Base-by-base conservation (phyloP, 164 flowering plant genomes). In the Euptelea pleiosperma region DNA sequence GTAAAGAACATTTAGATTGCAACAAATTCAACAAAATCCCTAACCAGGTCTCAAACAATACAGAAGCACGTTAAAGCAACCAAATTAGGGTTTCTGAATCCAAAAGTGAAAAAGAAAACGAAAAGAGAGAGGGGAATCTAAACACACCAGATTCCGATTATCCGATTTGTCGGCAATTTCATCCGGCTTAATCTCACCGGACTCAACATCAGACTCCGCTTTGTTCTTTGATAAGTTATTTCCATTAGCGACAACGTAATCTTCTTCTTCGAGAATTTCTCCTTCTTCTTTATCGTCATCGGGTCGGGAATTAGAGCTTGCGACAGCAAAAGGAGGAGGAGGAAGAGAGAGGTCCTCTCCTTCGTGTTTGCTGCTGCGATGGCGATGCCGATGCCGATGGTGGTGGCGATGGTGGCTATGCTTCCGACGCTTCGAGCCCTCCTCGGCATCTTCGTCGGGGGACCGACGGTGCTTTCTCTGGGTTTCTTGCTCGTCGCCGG, bases 281-380 rank as follows among this genome's bases (percentile, higher is more conserved):
- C 98, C 98, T 72, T 93, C 98, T 67, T 93, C 98, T 72, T 83
- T 84, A 16, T 93, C 98, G 26, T 89, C 79, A 55, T 82, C 75
- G 0, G 55, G 58, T 12, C 57, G 60, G 35, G 46, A 40, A 60
- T 48, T 16, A 6, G 67, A 29, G 21, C 8, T 12, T 16, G 37
- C 42, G n/a, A 16, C 51, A 35, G 46, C 56, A 28, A 48, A 21
- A 25, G 69, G 21, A 28, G 52, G 16, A 25, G 48, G 24, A 21
- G 45, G 50, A 36, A 25, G 16, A 45, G 0, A 12, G n/a, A 54
- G 35, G 15, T 64, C 76, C 1, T 71, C 76, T 28, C 51, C 66
- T 3, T 51, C 64, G 1, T 35, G 26, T 59, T 85, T 88, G 49
- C 66, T 75, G 61, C 80, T 74, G n/a, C n/a, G n/a, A n/a, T n/a